Base-by-base conservation (phyloP, 805 yeast species). In the Hanseniaspora lindneri region DNA sequence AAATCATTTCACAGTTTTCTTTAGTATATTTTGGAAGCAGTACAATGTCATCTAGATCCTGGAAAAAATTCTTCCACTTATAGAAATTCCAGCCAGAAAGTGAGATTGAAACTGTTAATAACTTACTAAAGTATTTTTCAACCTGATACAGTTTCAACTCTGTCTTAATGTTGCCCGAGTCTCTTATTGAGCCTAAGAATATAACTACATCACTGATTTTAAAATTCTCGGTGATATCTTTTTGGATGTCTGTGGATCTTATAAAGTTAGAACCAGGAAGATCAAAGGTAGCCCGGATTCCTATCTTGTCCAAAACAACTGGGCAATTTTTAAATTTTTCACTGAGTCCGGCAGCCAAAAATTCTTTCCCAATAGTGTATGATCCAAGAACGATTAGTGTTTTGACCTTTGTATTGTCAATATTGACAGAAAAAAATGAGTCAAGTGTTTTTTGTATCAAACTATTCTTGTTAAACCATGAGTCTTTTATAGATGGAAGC, bases 281-380 rank as follows among this genome's bases (percentile, higher is more conserved):
- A 4, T 32, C 32, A 25, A 36, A 46, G 25, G 23, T 16, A 3
- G 49, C 36, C 23, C 52, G 41, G 28, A 49, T 43, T 4, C 44
- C 41, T 10, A 27, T 24, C 17, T 35, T 39, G 9, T 49, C 49
- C 9, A 49, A 4, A 8, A 49, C 11, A 3, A 49, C 37, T 8
- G 41, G 47, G 35, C 52, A 49, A 7, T 43, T 34, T n/a, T 39
- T 27, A 6, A 49, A 29, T 23, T 39, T 32, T 23, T 28, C 20
- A 29, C 85, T 83, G 11, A 83, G 65, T 0, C 75, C 67, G 7
- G 84, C 62, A 0, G 95, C 96, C 25, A 92, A 61, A 50, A 80
- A 75, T 60, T 92, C 98, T 60, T 92, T 92, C 2, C 98, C 98
- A 33, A 92, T 87, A 2, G 88, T 75, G 61, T 92, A 92, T 0